Evolutionary conservation across 1,139 yeast species (phyloP), one percentile per base, ranked within the genome.

Genomic region (Magnusiomyces tetraspermus): DNA sequence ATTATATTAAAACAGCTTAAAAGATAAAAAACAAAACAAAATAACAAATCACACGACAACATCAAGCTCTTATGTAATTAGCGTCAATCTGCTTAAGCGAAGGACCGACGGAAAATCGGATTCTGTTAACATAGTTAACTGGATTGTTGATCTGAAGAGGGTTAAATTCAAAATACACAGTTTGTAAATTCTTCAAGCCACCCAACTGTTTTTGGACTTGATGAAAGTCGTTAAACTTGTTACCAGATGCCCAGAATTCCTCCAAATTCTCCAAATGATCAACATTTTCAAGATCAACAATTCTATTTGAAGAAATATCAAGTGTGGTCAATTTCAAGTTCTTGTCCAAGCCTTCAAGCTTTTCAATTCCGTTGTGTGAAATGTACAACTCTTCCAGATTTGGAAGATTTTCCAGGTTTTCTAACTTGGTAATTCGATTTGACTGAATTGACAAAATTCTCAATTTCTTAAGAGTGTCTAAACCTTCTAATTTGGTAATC

Each of bases 101-200:
- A 0, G 85, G 82, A 1, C 87, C 87, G 58, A 92, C 72, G 53
- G 84, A 77, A 62, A 92, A 73, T 59, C 78, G 78, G 48, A 94
- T 67, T 66, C 92, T 92, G 64, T 95, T 80, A 63, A 97, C 77
- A 66, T 94, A 94, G 47, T 92, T 83, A 2, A 95, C 82, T 23
- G 82, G 81, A 59, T 85, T 85, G 28, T 78, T 69, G 31, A 72
- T 63, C 63, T 92, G 97, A 17, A 94, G 67, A 1, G 97, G 97
- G 62, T 90, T 92, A n/a, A 94, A 92, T 70, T 94, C 98, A 60
- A 94, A 80, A 65, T 94, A 94, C 5, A 94, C 96, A 0, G 96
- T 88, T 54, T 89, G 95, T 53, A 94, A 73, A 5, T 77, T 75
- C 1, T 80, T 78, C 53, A 88, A 72, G 43, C 72, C 72, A 17